phyloP scores from a whole-genome alignment of 768 basidiomycete species.

The Royoungia palumana region DNA sequence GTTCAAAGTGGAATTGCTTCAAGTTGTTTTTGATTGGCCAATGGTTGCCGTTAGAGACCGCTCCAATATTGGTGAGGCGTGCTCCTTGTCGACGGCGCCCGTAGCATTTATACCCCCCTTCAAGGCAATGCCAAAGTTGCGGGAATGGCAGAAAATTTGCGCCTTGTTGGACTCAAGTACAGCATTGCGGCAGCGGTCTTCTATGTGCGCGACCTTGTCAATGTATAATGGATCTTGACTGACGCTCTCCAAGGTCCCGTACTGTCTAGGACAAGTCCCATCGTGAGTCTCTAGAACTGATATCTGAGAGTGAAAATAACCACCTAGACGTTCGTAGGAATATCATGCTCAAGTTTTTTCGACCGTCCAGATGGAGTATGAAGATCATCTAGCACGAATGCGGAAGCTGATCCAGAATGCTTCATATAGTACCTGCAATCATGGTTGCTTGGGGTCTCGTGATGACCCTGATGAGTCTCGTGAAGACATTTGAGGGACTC shows the following conservation, averaged over 20 bases:
- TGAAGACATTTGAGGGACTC: constrained; percentile 23
- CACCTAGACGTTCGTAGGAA: constrained; percentile 15
- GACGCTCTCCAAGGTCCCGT: constrained; percentile 22
- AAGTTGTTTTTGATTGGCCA: too few relatives aligned
- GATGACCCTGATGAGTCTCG: constrained; percentile 30
- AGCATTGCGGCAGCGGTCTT: constrained; percentile 34
- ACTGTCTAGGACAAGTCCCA: constrained; percentile 32
- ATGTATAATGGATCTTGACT: background rate
- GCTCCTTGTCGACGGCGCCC: too few relatives aligned
- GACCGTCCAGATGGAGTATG: constrained; percentile 27
- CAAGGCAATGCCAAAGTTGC: constrained; percentile 33
- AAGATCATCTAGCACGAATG: background rate
- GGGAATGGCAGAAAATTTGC: constrained; percentile 36
- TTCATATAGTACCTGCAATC: constrained; percentile 30
- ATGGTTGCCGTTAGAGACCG: background rate
- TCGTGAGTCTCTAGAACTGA: constrained; percentile 20
- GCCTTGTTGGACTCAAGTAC: constrained; percentile 27
- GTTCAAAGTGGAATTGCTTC: too few relatives aligned
- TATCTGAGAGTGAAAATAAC: too few relatives aligned
- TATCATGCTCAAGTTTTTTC: constrained; percentile 24
- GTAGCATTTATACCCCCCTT: too few relatives aligned
- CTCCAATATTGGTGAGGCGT: too few relatives aligned
- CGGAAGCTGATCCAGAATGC: background rate
- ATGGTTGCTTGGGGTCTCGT: constrained; percentile 32
- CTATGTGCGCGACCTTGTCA: constrained; percentile 17